These are phyloP conservation scores for Singerocomus inundabilis DNA, from an alignment of 1,284 basidiomycete species.

Conservation along the genomic window DNA sequence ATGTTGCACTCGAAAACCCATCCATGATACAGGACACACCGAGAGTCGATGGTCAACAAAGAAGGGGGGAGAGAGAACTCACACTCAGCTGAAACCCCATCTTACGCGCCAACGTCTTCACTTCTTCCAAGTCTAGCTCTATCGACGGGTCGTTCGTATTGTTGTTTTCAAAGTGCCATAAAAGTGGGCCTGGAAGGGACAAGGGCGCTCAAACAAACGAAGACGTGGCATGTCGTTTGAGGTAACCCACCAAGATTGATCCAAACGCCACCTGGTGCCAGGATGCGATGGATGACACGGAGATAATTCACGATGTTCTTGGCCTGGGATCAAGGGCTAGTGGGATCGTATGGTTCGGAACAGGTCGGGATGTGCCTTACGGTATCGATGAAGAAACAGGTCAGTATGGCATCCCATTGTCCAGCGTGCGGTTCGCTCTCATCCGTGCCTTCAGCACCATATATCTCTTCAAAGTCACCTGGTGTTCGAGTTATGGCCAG, in stretches of 20 bases:
- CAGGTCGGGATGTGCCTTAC: slow-evolving; percentile 38
- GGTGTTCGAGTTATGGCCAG: background rate
- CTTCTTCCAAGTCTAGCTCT: slow-evolving; percentile 87
- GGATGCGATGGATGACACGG: slow-evolving; percentile 74
- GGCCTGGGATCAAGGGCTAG: slow-evolving; percentile 49
- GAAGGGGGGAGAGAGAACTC: slow-evolving; percentile 26
- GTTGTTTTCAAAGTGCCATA: slow-evolving; percentile 98
- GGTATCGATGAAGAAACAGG: slow-evolving; percentile 98
- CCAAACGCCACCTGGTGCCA: slow-evolving; percentile 86
- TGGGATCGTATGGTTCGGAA: background rate
- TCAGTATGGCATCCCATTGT: slow-evolving; percentile 87
- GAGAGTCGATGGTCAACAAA: background rate
- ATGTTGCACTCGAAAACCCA: background rate
- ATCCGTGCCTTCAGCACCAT: slow-evolving; percentile 53
- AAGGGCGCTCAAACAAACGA: background rate
- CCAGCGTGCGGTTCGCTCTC: slow-evolving; percentile 66
- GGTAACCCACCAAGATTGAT: slow-evolving; percentile 71
- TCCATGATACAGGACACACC: no score
- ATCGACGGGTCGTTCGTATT: slow-evolving; percentile 76
- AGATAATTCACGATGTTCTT: slow-evolving; percentile 92
- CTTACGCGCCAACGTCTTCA: slow-evolving; percentile 70
- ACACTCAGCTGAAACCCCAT: slow-evolving; percentile 87
- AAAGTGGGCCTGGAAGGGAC: slow-evolving; percentile 65
- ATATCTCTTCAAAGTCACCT: slow-evolving; percentile 94
- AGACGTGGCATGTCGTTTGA: background rate